Evolutionary conservation across 2,329 filamentous ascomycete species (phyloP).

Genomic region (Bertia moriformis): DNA sequence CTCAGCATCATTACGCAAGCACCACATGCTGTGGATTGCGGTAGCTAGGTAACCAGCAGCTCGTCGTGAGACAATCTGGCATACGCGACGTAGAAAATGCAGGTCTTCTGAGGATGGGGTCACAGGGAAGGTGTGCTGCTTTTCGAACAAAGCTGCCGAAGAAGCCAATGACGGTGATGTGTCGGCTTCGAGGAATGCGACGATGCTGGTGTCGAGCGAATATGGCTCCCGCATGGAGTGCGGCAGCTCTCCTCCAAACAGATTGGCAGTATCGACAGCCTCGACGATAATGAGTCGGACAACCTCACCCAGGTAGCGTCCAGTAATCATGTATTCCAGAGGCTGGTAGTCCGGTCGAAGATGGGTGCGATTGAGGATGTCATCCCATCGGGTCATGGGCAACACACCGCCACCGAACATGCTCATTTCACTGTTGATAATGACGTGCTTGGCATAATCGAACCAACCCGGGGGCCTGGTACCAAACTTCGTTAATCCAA

Average conservation of each 20-base stretch:
- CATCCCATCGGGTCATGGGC: slow-evolving; percentile 47
- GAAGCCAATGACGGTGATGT: slow-evolving; percentile 17
- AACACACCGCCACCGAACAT: slow-evolving; percentile 50
- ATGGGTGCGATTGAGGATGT: slow-evolving; percentile 32
- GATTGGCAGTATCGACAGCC: slow-evolving; percentile 34
- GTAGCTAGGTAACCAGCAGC: slow-evolving; percentile 48
- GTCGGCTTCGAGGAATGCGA: slow-evolving; percentile 38
- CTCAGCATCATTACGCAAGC: slow-evolving; percentile 32
- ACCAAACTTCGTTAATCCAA: slow-evolving; percentile 41
- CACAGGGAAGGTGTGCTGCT: slow-evolving; percentile 29
- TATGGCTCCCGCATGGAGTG: slow-evolving; percentile 34
- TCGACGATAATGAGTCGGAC: slow-evolving; percentile 42
- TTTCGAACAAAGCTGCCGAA: slow-evolving; percentile 28
- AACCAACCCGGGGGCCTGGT: slow-evolving; percentile 38
- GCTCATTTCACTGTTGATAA: slow-evolving; percentile 53
- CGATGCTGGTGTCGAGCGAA: slow-evolving; percentile 43
- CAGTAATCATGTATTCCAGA: slow-evolving; percentile 46
- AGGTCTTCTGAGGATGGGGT: slow-evolving; percentile 31
- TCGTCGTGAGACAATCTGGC: slow-evolving; percentile 36
- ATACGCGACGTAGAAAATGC: slow-evolving; percentile 34
- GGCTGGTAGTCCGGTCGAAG: slow-evolving; percentile 45
- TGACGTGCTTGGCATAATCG: slow-evolving; percentile 41
- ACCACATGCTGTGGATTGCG: slow-evolving; percentile 47
- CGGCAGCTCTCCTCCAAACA: slow-evolving; percentile 42
- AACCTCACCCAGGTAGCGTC: slow-evolving; percentile 54